phyloP scores from a whole-genome alignment of 2,329 filamentous ascomycete genomes.

The Fusarium torreyae region DNA sequence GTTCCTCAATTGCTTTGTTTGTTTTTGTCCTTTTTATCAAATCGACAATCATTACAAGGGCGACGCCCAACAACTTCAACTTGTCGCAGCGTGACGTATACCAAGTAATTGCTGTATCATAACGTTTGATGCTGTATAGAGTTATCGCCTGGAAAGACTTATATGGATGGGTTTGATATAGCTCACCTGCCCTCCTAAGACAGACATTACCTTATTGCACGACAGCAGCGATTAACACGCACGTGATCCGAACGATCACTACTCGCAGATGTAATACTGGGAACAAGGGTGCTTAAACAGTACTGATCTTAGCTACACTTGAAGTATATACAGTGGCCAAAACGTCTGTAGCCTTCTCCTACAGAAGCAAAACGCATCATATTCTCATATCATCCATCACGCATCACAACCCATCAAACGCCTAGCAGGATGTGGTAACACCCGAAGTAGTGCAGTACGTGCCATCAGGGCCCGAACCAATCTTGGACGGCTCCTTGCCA shows the following conservation, averaged over 20 bases:
- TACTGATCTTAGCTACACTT: not conserved
- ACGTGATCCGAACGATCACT: too few species aligned
- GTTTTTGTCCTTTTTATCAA: too few species aligned
- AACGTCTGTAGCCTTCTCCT: not conserved
- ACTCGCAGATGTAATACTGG: not conserved
- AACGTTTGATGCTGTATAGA: too few species aligned
- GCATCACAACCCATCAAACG: constrained; percentile 7
- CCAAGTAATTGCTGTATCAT: too few species aligned
- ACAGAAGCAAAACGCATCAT: not conserved
- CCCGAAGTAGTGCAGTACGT: constrained; percentile 36
- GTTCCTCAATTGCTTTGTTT: not conserved
- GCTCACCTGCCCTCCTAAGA: too few species aligned
- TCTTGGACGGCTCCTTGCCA: constrained; percentile 45
- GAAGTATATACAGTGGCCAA: not conserved
- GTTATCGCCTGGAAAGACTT: too few species aligned
- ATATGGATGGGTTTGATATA: too few species aligned
- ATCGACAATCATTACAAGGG: too few species aligned
- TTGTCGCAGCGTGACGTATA: too few species aligned
- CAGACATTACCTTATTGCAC: too few species aligned
- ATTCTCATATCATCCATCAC: not conserved
- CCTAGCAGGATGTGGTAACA: constrained; percentile 33
- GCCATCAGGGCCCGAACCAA: constrained; percentile 45
- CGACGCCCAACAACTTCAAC: too few species aligned
- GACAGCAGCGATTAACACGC: too few species aligned
- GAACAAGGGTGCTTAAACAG: not conserved